Conservation (phyloP, 1,284 basidiomycete genomes). For the Boletellus deceptivus region DNA sequence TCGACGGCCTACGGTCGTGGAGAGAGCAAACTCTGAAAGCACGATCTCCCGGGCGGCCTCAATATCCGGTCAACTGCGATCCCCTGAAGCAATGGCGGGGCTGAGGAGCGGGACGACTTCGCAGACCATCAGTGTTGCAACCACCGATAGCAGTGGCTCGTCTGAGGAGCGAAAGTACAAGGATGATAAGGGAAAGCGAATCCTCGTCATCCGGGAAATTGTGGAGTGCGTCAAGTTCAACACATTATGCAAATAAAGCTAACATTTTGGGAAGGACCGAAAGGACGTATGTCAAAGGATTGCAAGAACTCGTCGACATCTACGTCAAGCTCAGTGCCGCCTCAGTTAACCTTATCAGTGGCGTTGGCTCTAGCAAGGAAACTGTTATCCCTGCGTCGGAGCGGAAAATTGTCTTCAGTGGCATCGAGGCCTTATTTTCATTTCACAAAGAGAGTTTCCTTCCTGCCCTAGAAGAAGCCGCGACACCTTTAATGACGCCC, state of each 20-base stretch:
- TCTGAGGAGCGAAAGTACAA: slow-evolving; percentile 83
- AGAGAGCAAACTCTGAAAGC: slow-evolving; percentile 49
- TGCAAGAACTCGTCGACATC: slow-evolving; percentile 92
- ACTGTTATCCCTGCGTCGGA: slow-evolving; percentile 85
- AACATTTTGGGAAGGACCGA: slow-evolving; percentile 68
- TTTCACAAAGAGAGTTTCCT: slow-evolving; percentile 94
- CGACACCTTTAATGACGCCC: slow-evolving; percentile 61
- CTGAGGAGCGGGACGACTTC: slow-evolving; percentile 57
- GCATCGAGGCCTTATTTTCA: slow-evolving; percentile 85
- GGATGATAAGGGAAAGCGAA: slow-evolving; percentile 80
- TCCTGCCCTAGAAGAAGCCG: slow-evolving; percentile 80
- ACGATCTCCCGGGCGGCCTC: slow-evolving; percentile 39
- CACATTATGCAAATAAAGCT: slow-evolving; percentile 12
- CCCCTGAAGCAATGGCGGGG: slow-evolving; percentile 55
- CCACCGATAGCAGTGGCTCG: slow-evolving; percentile 65
- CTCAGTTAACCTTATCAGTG: slow-evolving; percentile 65
- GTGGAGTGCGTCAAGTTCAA: slow-evolving; percentile 60
- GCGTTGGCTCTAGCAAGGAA: slow-evolving; percentile 73
- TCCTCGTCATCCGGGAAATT: slow-evolving; percentile 81
- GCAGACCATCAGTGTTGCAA: slow-evolving; percentile 69
- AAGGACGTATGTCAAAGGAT: slow-evolving; percentile 89
- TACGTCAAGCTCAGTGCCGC: slow-evolving; percentile 88
- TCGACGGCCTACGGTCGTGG: slow-evolving; percentile 62
- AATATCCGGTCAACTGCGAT: slow-evolving; percentile 55
- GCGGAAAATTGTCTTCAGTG: slow-evolving; percentile 90